phyloP scores from a whole-genome alignment of 495 filamentous ascomycete genomes.

The Aspergillus cristatus region DNA sequence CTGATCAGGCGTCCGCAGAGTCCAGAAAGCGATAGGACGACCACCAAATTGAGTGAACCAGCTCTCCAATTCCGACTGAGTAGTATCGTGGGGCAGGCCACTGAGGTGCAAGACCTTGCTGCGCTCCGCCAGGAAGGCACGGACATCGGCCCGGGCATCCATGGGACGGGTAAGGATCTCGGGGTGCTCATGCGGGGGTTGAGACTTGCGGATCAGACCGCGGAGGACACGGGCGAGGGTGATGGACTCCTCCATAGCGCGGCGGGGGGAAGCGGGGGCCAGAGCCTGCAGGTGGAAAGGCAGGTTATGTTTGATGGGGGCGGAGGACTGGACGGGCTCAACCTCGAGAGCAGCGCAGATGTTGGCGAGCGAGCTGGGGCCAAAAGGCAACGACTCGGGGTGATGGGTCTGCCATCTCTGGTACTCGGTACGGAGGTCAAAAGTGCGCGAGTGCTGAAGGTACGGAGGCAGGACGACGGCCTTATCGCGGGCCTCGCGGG shows the following conservation, averaged over 20 bases:
- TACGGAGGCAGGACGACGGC: conserved; percentile 94
- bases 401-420: conserved; percentile 97
- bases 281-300: conserved; percentile 96
- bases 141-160: conserved; percentile 95
- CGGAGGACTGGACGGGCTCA: conserved; percentile 90
- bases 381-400: conserved; percentile 93
- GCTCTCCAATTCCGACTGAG: conserved; percentile 93
- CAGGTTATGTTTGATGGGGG: conserved; percentile 96
- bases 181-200: conserved; percentile 84
- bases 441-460: conserved; percentile 92
- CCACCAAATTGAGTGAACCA: conserved; percentile 99
- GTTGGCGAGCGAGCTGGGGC: conserved; percentile 86
- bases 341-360: conserved; percentile 97
- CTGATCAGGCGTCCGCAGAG: conserved; percentile 91
- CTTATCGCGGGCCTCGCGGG: conserved; percentile 95
- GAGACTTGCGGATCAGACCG: conserved; percentile 89
- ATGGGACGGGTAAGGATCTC: conserved; percentile 90
- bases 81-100: conserved; percentile 93
- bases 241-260: conserved; percentile 95
- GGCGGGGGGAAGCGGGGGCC: conserved; percentile 90
- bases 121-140: conserved; percentile 86
- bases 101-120: conserved; percentile 98
- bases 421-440: conserved; percentile 94
- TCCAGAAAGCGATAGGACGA: conserved; percentile 99
- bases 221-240: conserved; percentile 87